Evolutionary conservation across 192 early-diverging fungal genomes (phyloP).

Genomic region (Mycoemilia scoparia): DNA sequence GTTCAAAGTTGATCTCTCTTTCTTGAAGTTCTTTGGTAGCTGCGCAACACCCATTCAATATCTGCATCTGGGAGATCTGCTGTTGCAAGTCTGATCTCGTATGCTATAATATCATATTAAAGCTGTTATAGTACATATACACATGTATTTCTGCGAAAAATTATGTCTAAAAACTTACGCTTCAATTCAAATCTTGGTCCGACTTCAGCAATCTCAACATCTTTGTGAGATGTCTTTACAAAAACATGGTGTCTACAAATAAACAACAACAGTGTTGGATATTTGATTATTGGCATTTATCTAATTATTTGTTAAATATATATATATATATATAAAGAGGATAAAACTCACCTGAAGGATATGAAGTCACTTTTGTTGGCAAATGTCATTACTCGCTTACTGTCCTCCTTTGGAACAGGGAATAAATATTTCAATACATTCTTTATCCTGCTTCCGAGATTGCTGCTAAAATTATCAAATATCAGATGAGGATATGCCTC

Average conservation of each 20-base stretch:
- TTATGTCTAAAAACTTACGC: too few relatives aligned
- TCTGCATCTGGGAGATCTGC: conserved; percentile 88
- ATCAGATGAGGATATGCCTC: conserved; percentile 95
- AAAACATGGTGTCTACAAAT: conserved; percentile 98
- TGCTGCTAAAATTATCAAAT: conserved; percentile 84
- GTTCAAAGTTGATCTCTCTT: conserved; percentile 55
- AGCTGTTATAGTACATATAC: neutral
- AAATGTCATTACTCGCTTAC: conserved; percentile 94
- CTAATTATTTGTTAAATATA: neutral
- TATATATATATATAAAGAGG: conserved; percentile 1
- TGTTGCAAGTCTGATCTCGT: conserved; percentile 91
- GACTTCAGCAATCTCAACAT: conserved; percentile 89
- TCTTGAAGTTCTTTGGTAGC: conserved; percentile 72
- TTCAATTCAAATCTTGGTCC: conserved; percentile 97
- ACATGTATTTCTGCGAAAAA: too few relatives aligned
- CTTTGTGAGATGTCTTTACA: conserved; percentile 69
- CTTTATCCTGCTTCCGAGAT: conserved; percentile 60
- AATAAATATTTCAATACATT: conserved; percentile 92
- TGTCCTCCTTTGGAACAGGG: conserved; percentile 92
- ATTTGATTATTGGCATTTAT: conserved; percentile 6
- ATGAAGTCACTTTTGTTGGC: conserved; percentile 92
- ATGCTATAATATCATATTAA: conserved; percentile 49
- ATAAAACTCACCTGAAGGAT: too few relatives aligned
- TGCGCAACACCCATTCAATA: conserved; percentile 88
- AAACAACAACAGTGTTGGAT: too few relatives aligned